Percentiles rank a stretch among this genome's conserved stretches.
Evolutionary conservation across 441 rosid species (phyloP).

Genomic region (Gossypium laxum): DNA sequence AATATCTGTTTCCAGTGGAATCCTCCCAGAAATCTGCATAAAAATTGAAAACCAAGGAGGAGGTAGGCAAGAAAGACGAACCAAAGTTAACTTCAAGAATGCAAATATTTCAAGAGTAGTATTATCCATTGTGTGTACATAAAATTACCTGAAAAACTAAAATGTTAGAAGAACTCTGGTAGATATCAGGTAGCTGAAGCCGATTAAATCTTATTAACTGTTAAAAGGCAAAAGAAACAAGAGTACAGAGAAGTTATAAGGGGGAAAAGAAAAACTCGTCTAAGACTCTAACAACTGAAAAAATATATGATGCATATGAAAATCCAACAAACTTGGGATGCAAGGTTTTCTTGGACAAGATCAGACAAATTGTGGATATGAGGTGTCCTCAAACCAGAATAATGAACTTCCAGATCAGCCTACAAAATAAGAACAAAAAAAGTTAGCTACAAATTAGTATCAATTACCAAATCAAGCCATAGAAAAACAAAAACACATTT

Average conservation of each 20-base stretch:
- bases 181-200: conserved; percentile 65
- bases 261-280: background rate
- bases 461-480: background rate
- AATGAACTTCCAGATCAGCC: conserved; percentile 69
- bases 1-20: conserved; percentile 66
- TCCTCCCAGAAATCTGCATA: conserved; percentile 64
- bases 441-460: conserved; percentile 21
- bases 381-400: conserved; percentile 88
- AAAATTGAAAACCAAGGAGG: conserved; percentile 10
- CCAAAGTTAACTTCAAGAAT: conserved; percentile 8
- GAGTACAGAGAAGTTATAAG: conserved; percentile 3
- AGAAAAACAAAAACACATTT: background rate
- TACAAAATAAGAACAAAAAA: conserved; percentile 25
- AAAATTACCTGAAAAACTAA: conserved; percentile 74
- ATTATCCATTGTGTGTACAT: background rate
- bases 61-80: conserved; percentile 4
- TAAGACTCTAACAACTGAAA: background rate
- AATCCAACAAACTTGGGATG: conserved; percentile 48
- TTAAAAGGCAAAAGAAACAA: conserved; percentile 21
- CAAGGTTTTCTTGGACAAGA: conserved; percentile 70
- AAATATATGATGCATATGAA: background rate
- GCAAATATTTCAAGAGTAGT: conserved; percentile 3
- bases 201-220: conserved; percentile 55
- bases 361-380: conserved; percentile 87
- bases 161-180: conserved; percentile 59